These are phyloP conservation scores for Oropetium thomaeum DNA, from an alignment of 176 grass and related monocot species.

Conservation along the genomic window DNA sequence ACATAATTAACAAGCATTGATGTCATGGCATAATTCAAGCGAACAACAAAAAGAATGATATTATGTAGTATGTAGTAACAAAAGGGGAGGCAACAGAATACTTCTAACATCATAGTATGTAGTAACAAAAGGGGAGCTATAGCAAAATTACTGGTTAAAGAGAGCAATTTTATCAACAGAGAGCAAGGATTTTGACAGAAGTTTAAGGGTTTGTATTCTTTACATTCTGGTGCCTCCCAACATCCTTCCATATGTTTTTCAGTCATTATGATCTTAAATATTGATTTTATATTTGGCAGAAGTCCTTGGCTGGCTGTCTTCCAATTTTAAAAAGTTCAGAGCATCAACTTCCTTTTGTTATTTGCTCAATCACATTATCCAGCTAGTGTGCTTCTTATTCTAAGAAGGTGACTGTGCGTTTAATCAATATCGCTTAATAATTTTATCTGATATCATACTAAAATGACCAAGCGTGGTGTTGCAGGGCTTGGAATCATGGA, in stretches of 20 bases:
- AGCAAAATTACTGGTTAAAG: too few species aligned
- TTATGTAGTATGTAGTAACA: too few species aligned
- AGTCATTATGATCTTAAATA: neutral
- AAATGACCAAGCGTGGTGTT: constrained; percentile 8
- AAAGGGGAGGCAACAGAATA: too few species aligned
- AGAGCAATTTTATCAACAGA: too few species aligned
- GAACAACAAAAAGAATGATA: too few species aligned
- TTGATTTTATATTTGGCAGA: constrained; percentile 8
- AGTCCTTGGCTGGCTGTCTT: neutral
- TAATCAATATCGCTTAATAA: neutral
- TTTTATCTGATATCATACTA: neutral
- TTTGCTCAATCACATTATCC: constrained; percentile 13
- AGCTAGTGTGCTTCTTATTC: neutral
- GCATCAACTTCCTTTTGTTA: constrained; percentile 22
- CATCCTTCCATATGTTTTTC: neutral
- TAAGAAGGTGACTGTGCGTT: neutral
- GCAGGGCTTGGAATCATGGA: constrained; percentile 57
- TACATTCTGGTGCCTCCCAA: neutral
- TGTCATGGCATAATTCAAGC: too few species aligned
- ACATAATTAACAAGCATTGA: too few species aligned
- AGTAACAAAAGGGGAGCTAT: too few species aligned
- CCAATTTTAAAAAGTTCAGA: neutral
- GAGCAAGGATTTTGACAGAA: too few species aligned
- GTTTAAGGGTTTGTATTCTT: neutral
- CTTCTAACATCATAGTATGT: too few species aligned